These are phyloP conservation scores for Ascosphaera aggregata DNA, from an alignment of 2,329 filamentous ascomycete genomes.

Conservation along the genomic window DNA sequence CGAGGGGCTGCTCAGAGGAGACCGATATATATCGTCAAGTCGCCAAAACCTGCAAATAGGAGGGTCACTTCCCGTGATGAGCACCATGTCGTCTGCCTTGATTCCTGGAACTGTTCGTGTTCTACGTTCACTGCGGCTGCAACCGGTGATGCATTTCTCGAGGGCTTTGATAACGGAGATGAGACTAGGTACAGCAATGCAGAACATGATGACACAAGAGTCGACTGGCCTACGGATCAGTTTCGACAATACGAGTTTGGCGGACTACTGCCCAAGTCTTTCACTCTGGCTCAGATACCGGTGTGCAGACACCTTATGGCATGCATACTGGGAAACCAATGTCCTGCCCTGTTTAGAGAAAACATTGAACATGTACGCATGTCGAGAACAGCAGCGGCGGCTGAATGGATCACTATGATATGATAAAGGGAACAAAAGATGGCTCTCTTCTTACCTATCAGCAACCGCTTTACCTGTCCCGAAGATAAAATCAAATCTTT, in stretches of 20 bases:
- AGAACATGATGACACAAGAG: too few relatives aligned
- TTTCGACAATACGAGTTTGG: conserved; percentile 6
- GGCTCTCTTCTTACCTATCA: too few relatives aligned
- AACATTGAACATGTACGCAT: conserved; percentile 33
- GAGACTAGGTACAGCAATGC: too few relatives aligned
- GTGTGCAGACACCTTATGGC: conserved; percentile 82
- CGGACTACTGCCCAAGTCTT: conserved; percentile 2
- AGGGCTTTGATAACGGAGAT: too few relatives aligned
- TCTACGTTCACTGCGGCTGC: conserved; percentile 57
- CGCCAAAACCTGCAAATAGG: not conserved
- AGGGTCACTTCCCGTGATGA: conserved; percentile 4
- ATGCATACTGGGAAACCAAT: conserved; percentile 49
- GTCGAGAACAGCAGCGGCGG: not conserved
- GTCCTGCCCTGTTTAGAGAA: conserved; percentile 30
- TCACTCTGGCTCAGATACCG: conserved; percentile 7
- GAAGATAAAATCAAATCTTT: too few relatives aligned
- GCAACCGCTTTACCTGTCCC: too few relatives aligned
- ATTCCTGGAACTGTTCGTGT: conserved; percentile 76
- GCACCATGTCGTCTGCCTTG: conserved; percentile 47
- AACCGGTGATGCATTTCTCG: conserved; percentile 32
- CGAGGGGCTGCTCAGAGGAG: not conserved
- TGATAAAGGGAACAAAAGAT: not conserved
- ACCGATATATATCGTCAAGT: not conserved
- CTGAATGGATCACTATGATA: not conserved
- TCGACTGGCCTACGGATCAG: too few relatives aligned